Base-by-base conservation (phyloP, 768 basidiomycete genomes). In the Steccherinum ochraceum region DNA sequence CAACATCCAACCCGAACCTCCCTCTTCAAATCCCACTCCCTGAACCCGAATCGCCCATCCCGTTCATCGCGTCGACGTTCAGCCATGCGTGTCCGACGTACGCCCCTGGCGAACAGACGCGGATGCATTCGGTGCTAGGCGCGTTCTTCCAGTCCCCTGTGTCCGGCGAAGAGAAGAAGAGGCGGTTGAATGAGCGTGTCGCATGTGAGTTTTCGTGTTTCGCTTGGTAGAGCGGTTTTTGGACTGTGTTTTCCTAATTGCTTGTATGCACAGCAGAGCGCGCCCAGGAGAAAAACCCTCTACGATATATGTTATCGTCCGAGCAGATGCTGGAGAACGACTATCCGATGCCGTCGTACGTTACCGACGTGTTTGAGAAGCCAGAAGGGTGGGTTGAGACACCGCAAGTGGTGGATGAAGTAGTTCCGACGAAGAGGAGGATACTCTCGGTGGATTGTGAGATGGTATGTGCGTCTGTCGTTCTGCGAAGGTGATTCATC, bases 291-390 rank as follows among this genome's bases (percentile, higher is more conserved):
- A 78, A 77, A 55, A 78, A 82, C 35, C 84, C 91, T 4, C 62
- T 79, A 47, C 74, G 81, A 49, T 95, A 91, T 67, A 61, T 89
- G 40, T 73, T 97, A 27, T 80, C 84, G 0, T 67, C 83, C 20
- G 83, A 89, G 53, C 87, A 94, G 63, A 94, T 97, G 92, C 74
- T 89, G 48, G 91, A 97, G 61, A 92, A 97, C 60, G 91, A 93
- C 48, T 98, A 97, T 59, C 90, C 88, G 0, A 71, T 93, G 47
- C 91, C 93, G 5, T 84, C 84, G 0, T 95, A 94, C 60, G 76
- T 93, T 70, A 80, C 85, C 4, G 83, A 88, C 55, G 70, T 81
- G 2, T 83, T 83, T 54, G 67, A 83, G 56, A 80, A 79, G 61
- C 72, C 79, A 4, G 64, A 60, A 1, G 92, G 84, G 1, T 96